Base-by-base conservation (phyloP, 2,329 filamentous ascomycete genomes). In the Colletotrichum lentis region DNA sequence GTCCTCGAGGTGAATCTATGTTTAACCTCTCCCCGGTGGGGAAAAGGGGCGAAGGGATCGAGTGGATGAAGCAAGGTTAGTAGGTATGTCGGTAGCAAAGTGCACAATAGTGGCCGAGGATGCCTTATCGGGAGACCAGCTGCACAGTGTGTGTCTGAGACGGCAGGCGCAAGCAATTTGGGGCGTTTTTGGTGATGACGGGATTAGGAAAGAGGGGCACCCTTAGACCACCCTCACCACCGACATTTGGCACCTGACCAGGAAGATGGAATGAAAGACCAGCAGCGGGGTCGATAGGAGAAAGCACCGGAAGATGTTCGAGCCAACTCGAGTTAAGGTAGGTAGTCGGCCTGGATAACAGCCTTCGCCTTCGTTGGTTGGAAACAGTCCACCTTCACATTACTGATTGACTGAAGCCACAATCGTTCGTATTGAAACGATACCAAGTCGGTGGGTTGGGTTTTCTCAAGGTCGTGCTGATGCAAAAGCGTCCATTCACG, bases 201-300 rank as follows among this genome's bases (percentile, higher is more conserved):
- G 62, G 55, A 68, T 68, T 60, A 65, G 66, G 66, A 66, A 66
- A 68, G 65, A 65, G 65, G 65, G 65, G 65, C 61, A 64, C 41
- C 39, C 41, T 49, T 55, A 43, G 62, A 63, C 44, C 35, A 39
- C 54, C 35, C 52, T 54, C 52, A 60, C 57, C 57, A 60, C 49
- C 31, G 31, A 35, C 31, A 35, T 35, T 50, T 65, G 50, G 62
- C 62, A 60, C 62, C 49, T 60, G 53, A 64, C 52, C 18, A 35
- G 31, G 31, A 35, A 35, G 44, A 39, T 50, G 46, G 57, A 60
- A 52, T 16, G 22, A 37, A 39, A 52, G 35, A 16, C 20, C 35
- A 52, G 57, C 46, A 60, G 57, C 46, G 46, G 57, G 57, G 57
- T 60, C 22, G 43, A 14, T 12, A 20, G 7, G 14, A 22, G 27